A percentile compares a stretch with the other conserved stretches of the same genome.
These are phyloP conservation scores for Aspergillus bombycis DNA, from an alignment of 2,329 filamentous ascomycete genomes.

Conservation along the genomic window DNA sequence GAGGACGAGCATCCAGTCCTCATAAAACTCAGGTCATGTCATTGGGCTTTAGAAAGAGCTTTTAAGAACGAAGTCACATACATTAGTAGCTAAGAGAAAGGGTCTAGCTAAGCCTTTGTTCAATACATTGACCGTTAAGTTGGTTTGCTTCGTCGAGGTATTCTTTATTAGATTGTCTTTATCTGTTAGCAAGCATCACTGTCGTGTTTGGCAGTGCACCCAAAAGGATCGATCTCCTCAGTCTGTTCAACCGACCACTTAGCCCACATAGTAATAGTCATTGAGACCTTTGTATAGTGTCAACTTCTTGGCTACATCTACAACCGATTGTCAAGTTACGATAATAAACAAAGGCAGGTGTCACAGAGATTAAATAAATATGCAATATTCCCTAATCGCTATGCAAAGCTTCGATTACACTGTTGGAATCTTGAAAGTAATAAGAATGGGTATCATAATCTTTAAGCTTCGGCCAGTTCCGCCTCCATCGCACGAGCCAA, in stretches of 20 bases:
- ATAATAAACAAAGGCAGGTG: neutral
- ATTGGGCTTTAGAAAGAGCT: neutral
- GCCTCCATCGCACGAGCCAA: constrained; percentile 30
- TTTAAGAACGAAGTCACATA: neutral
- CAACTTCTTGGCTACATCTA: neutral
- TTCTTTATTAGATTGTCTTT: neutral
- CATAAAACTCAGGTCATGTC: neutral
- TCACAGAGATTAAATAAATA: neutral
- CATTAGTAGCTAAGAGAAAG: neutral
- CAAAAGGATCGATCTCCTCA: neutral
- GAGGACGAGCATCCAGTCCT: neutral
- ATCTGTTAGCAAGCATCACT: neutral
- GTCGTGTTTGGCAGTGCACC: too few species aligned
- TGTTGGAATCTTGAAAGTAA: neutral
- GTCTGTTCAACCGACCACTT: neutral
- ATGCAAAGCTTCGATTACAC: constrained; percentile 6
- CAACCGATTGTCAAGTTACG: neutral
- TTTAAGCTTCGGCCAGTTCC: constrained; percentile 25
- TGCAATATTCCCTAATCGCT: constrained; percentile 2
- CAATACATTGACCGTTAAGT: neutral
- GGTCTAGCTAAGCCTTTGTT: too few species aligned
- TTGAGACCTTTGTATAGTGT: too few species aligned
- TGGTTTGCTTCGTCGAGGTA: neutral
- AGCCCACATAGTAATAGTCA: neutral
- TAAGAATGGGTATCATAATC: constrained; percentile 13